phyloP scores from a whole-genome alignment of 2,329 filamentous ascomycete species.

The Metarhizium humberi region DNA sequence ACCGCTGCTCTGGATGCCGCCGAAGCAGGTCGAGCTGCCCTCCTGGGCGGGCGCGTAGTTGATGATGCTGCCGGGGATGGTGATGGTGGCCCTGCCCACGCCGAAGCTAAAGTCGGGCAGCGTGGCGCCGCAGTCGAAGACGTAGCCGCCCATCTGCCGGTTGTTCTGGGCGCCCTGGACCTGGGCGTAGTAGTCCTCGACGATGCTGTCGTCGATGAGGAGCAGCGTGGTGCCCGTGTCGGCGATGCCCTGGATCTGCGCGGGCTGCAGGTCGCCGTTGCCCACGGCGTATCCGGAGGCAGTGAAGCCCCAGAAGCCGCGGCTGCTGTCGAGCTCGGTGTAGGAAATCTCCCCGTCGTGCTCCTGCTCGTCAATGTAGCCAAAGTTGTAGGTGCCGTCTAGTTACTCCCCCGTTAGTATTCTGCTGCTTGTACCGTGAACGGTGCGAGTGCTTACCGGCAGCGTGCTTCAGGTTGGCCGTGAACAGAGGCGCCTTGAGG shows the following conservation, averaged over 20 bases:
- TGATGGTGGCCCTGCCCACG: slow-evolving; percentile 37
- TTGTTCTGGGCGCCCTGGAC: slow-evolving; percentile 27
- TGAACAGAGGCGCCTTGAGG: slow-evolving; percentile 42
- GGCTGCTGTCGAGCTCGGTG: slow-evolving; percentile 47
- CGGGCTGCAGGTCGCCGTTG: slow-evolving; percentile 4
- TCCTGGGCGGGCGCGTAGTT: slow-evolving; percentile 39
- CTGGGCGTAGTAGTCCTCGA: slow-evolving; percentile 36
- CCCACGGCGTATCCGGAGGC: slow-evolving; percentile 13
- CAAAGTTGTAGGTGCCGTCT: slow-evolving; percentile 64
- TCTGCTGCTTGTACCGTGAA: background rate
- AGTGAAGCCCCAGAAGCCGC: slow-evolving; percentile 51
- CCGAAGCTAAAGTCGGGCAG: slow-evolving; percentile 43
- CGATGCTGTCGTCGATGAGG: slow-evolving; percentile 44
- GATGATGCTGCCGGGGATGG: slow-evolving; percentile 40
- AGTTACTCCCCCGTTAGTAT: background rate
- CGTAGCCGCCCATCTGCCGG: slow-evolving; percentile 29
- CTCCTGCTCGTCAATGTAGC: slow-evolving; percentile 54
- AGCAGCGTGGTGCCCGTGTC: slow-evolving; percentile 56
- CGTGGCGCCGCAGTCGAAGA: slow-evolving; percentile 31
- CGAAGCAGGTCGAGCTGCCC: slow-evolving; percentile 47
- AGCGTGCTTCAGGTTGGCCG: slow-evolving; percentile 53
- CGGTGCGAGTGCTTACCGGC: slow-evolving; percentile 9
- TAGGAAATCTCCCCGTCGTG: slow-evolving; percentile 55
- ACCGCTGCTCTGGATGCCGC: slow-evolving; percentile 53
- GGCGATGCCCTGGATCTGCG: slow-evolving; percentile 39